Conservation (phyloP, 1,284 basidiomycete genomes). For the Moniliophthora roreri region DNA sequence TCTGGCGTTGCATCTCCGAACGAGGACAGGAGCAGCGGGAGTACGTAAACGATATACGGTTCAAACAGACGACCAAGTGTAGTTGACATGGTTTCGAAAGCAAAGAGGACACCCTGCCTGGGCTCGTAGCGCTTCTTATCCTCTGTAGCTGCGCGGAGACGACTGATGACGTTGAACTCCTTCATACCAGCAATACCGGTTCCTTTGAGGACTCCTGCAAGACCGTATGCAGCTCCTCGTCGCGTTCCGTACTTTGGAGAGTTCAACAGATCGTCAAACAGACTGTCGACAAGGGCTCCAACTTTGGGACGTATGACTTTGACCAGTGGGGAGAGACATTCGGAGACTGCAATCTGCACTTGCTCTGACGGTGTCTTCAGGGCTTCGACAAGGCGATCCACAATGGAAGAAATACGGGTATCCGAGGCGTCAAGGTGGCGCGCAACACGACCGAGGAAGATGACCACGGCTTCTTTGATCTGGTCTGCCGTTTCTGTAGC, state of each 20-base stretch:
- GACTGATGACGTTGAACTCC: conserved; percentile 78
- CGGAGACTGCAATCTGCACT: conserved; percentile 95
- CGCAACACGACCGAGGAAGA: conserved; percentile 92
- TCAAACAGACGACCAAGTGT: conserved; percentile 91
- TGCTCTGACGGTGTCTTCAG: conserved; percentile 95
- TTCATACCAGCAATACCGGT: conserved; percentile 86
- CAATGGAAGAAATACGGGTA: conserved; percentile 77
- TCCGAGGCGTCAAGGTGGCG: conserved; percentile 83
- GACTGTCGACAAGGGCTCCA: conserved; percentile 70
- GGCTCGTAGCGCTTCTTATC: conserved; percentile 89
- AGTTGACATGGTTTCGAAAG: conserved; percentile 88
- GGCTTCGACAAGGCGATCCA: conserved; percentile 89
- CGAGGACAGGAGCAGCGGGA: conserved; percentile 83
- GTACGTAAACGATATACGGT: conserved; percentile 87
- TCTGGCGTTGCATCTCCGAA: conserved; percentile 92
- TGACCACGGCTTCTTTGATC: conserved; percentile 94
- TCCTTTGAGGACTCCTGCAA: conserved; percentile 92
- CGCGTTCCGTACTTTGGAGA: conserved; percentile 89
- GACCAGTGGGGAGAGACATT: conserved; percentile 90
- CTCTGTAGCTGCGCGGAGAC: conserved; percentile 77
- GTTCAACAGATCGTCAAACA: conserved; percentile 77
- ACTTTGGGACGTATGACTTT: conserved; percentile 67
- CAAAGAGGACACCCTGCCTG: conserved; percentile 94
- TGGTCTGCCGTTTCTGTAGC: conserved; percentile 79
- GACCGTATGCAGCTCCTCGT: conserved; percentile 93